Base-by-base conservation (phyloP, 805 yeast species). In the Kodamaea jinghongensis region DNA sequence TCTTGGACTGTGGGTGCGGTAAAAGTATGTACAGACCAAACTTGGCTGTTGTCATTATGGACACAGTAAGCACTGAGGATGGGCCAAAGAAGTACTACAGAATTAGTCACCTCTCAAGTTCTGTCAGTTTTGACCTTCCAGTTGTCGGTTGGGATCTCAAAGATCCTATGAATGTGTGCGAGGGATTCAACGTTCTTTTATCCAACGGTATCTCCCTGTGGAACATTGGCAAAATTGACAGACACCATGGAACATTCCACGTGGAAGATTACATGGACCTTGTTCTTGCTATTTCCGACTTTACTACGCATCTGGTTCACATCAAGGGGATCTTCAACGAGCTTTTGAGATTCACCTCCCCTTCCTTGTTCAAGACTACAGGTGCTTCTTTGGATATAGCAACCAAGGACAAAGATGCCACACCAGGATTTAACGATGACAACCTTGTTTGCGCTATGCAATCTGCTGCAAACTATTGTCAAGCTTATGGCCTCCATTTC, bases 131-230 rank as follows among this genome's bases (percentile, higher is more conserved):
- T 30, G 57, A 54, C 31, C 46, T 62, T 16, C 62, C 61, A 2
- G 52, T 63, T 4, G 34, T 53, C 29, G 56, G 58, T 1, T 57
- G 62, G 66, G 47, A 56, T 20, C 31, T 45, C 11, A 27, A n/a
- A 9, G 34, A 46, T 12, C 60, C 61, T 2, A 41, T 46, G 9
- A 45, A 52, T 5, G 36, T 60, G 8, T 67, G 68, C 46, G 47
- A 45, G 30, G 67, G 65, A 4, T 56, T 67, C 8, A 70, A 64
- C 36, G 73, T 69, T 1, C 54, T 73, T 14, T 66, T 70, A 14
- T 74, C 77, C 1, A 71, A 71, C 45, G 70, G 73, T 6, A 64
- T 73, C 15, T 56, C 73, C 4, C 57, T 55, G 30, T 73, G 77
- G 78, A 34, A 28, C 3, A 16, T 47, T 10, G 23, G 23, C 23